phyloP scores from a whole-genome alignment of 2,329 filamentous ascomycete species.

The Fusarium tjaetaba region DNA sequence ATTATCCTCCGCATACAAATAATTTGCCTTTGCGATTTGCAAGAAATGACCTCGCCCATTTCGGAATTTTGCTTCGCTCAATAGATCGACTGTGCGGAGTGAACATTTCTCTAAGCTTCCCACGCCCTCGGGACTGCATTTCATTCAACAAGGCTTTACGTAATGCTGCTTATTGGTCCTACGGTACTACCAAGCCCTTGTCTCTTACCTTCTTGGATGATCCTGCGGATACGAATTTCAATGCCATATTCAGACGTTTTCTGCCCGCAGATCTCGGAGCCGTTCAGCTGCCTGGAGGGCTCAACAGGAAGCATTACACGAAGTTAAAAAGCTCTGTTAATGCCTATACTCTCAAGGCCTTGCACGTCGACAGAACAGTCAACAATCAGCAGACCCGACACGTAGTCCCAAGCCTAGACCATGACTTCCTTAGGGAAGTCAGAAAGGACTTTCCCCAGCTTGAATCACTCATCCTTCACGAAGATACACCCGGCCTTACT shows the following conservation, averaged over 20 bases:
- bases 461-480: neutral
- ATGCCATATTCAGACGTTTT: neutral
- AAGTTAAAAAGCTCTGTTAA: neutral
- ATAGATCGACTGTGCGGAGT: neutral
- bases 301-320: neutral
- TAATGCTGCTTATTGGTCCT: fast-evolving
- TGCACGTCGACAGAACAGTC: neutral
- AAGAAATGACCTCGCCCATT: neutral
- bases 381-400: fast-evolving
- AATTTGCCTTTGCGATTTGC: neutral
- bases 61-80: neutral
- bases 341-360: neutral
- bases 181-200: fast-evolving
- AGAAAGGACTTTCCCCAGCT: neutral
- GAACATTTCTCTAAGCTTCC: neutral
- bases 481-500: neutral
- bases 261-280: fast-evolving
- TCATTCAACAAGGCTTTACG: neutral
- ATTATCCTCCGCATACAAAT: neutral
- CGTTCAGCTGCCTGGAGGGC: neutral
- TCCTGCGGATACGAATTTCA: neutral
- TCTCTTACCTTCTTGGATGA: neutral
- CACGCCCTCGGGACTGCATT: neutral
- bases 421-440: neutral
- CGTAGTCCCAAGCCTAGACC: neutral